Evolutionary conservation across 2,329 filamentous ascomycete genomes (phyloP), one percentile per base, ranked within the genome.

Genomic region (Cercospora janseana): DNA sequence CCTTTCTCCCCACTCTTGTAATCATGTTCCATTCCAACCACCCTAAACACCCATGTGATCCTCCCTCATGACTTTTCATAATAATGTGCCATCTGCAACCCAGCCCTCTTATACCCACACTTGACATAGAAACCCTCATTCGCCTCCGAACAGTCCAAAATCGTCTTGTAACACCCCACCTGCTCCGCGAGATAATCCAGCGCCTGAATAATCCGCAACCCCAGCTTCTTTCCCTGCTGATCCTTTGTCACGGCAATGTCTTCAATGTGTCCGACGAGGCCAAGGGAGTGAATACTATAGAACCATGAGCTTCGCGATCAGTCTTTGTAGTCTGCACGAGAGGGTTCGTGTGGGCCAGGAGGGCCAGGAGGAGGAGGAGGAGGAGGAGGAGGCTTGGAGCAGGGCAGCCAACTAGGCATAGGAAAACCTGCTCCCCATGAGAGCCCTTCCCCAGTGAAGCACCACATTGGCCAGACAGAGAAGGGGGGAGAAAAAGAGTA

Each of bases 121-220:
- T 97, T 97, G 70, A 95, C 79, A 70, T 98, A 98, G 76, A 98
- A 97, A 16, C 91, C 92, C 71, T 95, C 90, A 69, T 97, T 98
- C 62, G 86, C 82, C 72, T 96, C 92, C 60, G 87, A 94, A 76
- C 93, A 98, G 72, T 97, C 92, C 58, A 97, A 80, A 61, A 98
- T 97, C 59, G 84, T 90, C 85, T 89, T 97, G 74, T 97, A 97
- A 73, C 92, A 97, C 48, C 92, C 93, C 51, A 93, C 85, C 68
- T 89, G 81, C 68, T 88, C 83, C 48, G 91, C 90, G 53, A 97
- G 84, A 67, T 79, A 86, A 72, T 97, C 91, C 66, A 98, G 79
- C 6, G 92, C 90, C 74, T 97, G 88, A 64, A 97, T 97, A 60
- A 97, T 86, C 60, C 89, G 81, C 66, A 96, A 75, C 4, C 93